Conservation (phyloP, 2,329 filamentous ascomycete genomes). For the Alternaria triticimaculans region DNA sequence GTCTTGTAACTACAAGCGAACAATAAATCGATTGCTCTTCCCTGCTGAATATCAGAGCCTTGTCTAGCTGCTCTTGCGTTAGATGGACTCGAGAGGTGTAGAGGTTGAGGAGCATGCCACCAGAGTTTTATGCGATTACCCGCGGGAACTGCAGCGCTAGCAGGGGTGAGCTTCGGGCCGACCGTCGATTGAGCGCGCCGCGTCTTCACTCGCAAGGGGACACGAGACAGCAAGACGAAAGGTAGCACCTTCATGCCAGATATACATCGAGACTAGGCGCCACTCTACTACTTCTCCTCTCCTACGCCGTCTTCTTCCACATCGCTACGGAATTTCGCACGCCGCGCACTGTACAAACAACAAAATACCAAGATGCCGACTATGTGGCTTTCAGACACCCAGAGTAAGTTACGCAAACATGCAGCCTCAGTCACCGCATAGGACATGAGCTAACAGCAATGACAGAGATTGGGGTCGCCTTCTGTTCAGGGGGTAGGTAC, state of each 20-base stretch:
- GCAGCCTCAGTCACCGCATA: neutral
- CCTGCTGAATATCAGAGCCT: neutral
- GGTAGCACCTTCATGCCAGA: conserved; percentile 14
- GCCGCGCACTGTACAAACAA: neutral
- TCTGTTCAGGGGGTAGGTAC: conserved; percentile 93
- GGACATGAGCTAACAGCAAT: conserved; percentile 10
- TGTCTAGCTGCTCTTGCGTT: neutral
- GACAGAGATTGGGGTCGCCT: conserved; percentile 92
- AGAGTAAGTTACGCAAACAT: conserved; percentile 70
- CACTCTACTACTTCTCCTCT: neutral
- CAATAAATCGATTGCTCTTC: conserved; percentile 16
- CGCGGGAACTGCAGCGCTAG: conserved; percentile 27
- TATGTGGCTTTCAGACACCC: conserved; percentile 95
- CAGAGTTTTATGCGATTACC: conserved; percentile 26
- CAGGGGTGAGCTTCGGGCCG: conserved; percentile 24
- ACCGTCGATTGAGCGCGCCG: conserved; percentile 18
- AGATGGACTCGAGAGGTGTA: neutral
- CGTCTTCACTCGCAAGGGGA: conserved; percentile 31
- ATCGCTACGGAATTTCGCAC: conserved; percentile 6
- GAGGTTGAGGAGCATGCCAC: neutral
- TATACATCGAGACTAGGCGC: conserved; percentile 6
- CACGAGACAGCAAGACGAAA: conserved; percentile 37
- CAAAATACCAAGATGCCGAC: conserved; percentile 66
- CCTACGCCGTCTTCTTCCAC: neutral
- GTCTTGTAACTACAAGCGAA: conserved; percentile 11